These are phyloP conservation scores for Aquilaria yunnanensis DNA, from an alignment of 345 rosid genomes.

Conservation along the genomic window DNA sequence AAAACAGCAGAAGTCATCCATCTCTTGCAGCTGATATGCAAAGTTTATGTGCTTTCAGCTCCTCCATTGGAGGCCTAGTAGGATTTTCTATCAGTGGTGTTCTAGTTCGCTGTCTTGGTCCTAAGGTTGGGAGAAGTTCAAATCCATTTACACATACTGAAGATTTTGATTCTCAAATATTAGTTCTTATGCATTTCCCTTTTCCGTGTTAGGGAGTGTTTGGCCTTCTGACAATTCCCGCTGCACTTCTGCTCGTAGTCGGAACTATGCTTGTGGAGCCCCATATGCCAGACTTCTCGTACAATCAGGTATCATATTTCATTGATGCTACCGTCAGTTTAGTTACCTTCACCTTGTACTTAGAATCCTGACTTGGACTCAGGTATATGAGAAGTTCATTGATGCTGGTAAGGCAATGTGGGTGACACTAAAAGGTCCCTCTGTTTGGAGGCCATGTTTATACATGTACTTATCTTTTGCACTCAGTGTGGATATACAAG, in stretches of 20 bases:
- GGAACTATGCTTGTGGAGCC: conserved; percentile 65
- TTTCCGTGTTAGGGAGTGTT: conserved; percentile 61
- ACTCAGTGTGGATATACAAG: conserved; percentile 63
- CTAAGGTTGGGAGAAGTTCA: conserved; percentile 46
- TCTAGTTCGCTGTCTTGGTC: conserved; percentile 80
- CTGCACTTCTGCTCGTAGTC: conserved; percentile 48
- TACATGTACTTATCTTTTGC: conserved; percentile 82
- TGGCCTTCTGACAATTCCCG: conserved; percentile 68
- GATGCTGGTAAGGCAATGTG: conserved; percentile 83
- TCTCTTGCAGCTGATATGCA: conserved; percentile 89
- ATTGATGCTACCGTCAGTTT: conserved; percentile 1
- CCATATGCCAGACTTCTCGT: conserved; percentile 38
- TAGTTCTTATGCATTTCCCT: conserved; percentile 3
- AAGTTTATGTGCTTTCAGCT: conserved; percentile 72
- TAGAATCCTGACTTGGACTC: conserved; percentile 16
- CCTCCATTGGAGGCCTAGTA: conserved; percentile 73
- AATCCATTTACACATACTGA: not conserved
- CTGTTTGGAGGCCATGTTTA: conserved; percentile 84
- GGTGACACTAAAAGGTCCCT: conserved; percentile 65
- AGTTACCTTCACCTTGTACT: conserved; percentile 6
- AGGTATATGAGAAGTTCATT: conserved; percentile 60
- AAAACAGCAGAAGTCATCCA: conserved; percentile 71
- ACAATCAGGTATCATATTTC: conserved; percentile 46
- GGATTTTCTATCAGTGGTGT: conserved; percentile 82
- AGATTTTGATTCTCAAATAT: not conserved